Evolutionary conservation across 768 basidiomycete species (phyloP).

Genomic region (Pilatotrama ljubarskyi): DNA sequence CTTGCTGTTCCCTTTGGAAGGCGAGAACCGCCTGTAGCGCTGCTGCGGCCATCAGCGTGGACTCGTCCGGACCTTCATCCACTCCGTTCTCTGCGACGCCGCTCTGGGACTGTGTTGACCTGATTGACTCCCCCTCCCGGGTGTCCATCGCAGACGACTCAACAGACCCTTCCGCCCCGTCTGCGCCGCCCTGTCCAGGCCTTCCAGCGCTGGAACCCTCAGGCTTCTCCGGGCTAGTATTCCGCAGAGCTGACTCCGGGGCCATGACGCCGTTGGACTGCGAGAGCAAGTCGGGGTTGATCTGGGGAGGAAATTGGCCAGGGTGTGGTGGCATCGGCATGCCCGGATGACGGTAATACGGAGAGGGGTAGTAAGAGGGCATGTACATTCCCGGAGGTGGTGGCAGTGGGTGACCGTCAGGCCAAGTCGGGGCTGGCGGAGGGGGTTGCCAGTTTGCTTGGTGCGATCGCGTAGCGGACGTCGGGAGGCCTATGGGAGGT

Average conservation of each 20-base stretch:
- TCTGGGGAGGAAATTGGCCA: constrained; percentile 22
- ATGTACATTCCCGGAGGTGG: constrained; percentile 30
- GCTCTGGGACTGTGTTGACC: neutral
- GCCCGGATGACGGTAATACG: constrained; percentile 48
- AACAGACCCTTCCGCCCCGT: neutral
- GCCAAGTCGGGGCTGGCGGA: constrained; percentile 39
- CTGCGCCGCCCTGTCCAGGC: neutral
- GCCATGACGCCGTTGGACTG: constrained; percentile 20
- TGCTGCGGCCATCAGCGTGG: constrained; percentile 17
- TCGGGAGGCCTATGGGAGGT: constrained; percentile 45
- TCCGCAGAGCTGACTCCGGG: constrained; percentile 18
- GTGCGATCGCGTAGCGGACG: constrained; percentile 49
- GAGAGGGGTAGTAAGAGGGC: constrained; percentile 42
- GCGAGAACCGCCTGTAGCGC: constrained; percentile 39
- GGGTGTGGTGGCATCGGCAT: constrained; percentile 28
- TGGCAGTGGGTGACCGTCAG: constrained; percentile 31
- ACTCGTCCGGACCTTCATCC: constrained; percentile 13
- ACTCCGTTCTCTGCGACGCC: neutral
- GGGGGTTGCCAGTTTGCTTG: constrained; percentile 30
- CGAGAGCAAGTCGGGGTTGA: constrained; percentile 26
- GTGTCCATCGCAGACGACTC: neutral
- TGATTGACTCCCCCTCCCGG: constrained; percentile 1
- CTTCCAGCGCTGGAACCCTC: neutral
- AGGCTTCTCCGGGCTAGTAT: constrained; percentile 8
- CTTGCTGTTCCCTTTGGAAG: constrained; percentile 33